phyloP scores from a whole-genome alignment of 2,329 filamentous ascomycete species.

The Coleophoma cylindrospora region DNA sequence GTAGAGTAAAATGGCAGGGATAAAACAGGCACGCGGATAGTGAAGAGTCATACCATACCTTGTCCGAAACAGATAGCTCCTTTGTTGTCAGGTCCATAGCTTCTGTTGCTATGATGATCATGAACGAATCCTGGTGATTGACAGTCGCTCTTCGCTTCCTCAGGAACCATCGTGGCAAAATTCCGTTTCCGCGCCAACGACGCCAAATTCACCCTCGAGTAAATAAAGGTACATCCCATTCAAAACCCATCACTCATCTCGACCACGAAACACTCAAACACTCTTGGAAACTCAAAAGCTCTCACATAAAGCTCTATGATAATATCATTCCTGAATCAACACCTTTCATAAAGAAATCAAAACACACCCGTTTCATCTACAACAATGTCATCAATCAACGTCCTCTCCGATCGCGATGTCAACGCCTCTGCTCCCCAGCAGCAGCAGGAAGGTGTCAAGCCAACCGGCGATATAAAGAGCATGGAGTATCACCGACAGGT shows the following conservation, averaged over 20 bases:
- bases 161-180: not conserved
- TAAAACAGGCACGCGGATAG: too few relatives aligned
- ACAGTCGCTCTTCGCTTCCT: too few relatives aligned
- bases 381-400: slow-evolving; percentile 48
- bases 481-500: slow-evolving; percentile 77
- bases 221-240: not conserved
- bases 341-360: slow-evolving; percentile 1
- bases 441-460: slow-evolving; percentile 29
- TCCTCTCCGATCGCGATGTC: slow-evolving; percentile 62
- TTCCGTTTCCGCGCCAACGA: not conserved
- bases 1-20: too few relatives aligned
- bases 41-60: too few relatives aligned
- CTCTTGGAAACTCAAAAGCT: not conserved
- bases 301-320: not conserved
- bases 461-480: slow-evolving; percentile 46
- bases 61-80: too few relatives aligned
- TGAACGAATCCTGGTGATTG: too few relatives aligned
- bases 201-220: too few relatives aligned
- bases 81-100: too few relatives aligned
- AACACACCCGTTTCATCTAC: slow-evolving; percentile 6
- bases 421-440: slow-evolving; percentile 44
- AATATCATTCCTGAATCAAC: not conserved
- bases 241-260: not conserved
- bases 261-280: not conserved
- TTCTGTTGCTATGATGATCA: too few relatives aligned